Evolutionary conservation across 176 grass and related monocot genomes (phyloP), one percentile per base, ranked within the genome.

Genomic region (Thalia dealbata): DNA sequence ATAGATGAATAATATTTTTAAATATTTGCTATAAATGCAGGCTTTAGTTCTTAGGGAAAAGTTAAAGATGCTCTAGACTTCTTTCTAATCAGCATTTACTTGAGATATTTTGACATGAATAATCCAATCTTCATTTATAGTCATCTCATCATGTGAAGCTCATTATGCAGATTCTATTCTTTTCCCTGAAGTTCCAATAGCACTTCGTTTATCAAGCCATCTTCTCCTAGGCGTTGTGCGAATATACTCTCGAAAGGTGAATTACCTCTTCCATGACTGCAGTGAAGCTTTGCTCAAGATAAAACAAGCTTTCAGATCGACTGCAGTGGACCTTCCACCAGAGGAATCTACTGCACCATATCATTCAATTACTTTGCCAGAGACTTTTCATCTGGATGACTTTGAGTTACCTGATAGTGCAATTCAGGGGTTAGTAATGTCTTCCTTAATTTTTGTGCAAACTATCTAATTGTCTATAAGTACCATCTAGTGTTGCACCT

Each of bases 331-430:
- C 79, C 87, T 99, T 45, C 95, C 95, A 6, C 95, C 95, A 71
- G 95, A 99, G 83, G 90, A 99, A 82, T 99, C 95, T 69, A 95
- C 90, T 84, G 95, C 95, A 82, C 95, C 95, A 14, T 99, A 95
- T 84, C 90, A 99, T 81, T 99, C 95, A 75, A 99, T 99, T 79
- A 99, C 95, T 81, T 91, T 99, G 61, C 95, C 95, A 7, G 95
- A 99, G 85, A 99, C 95, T 79, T 99, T 99, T 67, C 90, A 99
- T 91, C 87, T 99, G 30, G 95, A 99, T 89, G 95, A 99, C 91
- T 99, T 99, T 81, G 95, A 91, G 78, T 78, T 99, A 68, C 95
- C 95, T 28, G 95, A 99, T 81, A 75, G 76, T 77, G 95, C 87
- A 32, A 86, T 88, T 88, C 83, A 93, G 42, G 95, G 95, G 95